phyloP scores from a whole-genome alignment of 2,329 filamentous ascomycete genomes.

The Capronia coronata region DNA sequence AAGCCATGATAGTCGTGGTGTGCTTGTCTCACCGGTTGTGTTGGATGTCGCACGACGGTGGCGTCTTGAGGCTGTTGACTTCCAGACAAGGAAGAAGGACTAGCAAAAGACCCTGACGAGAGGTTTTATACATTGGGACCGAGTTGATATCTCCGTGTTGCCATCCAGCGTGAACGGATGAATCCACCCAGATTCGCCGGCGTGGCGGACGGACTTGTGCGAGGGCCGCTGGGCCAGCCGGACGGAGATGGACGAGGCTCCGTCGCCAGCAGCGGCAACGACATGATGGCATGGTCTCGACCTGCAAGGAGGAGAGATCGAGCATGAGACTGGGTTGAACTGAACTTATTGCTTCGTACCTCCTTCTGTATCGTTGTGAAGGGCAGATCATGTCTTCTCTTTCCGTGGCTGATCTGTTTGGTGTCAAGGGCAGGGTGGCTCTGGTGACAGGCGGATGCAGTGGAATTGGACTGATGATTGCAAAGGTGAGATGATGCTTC shows the following conservation, averaged over 20 bases:
- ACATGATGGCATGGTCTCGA: too few species aligned
- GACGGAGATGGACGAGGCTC: slow-evolving; percentile 4
- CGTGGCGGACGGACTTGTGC: neutral
- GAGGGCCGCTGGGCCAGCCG: neutral
- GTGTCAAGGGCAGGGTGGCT: slow-evolving; percentile 40
- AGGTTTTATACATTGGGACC: neutral
- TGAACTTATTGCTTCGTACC: neutral
- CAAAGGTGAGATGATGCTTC: slow-evolving; percentile 32
- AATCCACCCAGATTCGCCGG: neutral
- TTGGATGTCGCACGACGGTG: neutral
- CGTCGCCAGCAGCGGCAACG: too few species aligned
- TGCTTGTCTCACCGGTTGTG: neutral
- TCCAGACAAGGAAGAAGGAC: neutral
- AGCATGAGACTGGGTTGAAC: neutral
- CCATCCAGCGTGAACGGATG: neutral
- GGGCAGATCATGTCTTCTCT: too few species aligned
- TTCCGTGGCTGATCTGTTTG: slow-evolving; percentile 28
- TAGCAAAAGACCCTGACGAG: neutral
- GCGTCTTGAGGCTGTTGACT: too few species aligned
- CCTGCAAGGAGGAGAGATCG: neutral
- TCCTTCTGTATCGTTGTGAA: too few species aligned
- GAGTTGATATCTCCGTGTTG: neutral
- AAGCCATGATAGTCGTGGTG: slow-evolving; percentile 1
- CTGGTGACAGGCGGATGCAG: slow-evolving; percentile 43
- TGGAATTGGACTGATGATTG: slow-evolving; percentile 45